Percentiles rank a stretch among this genome's conserved stretches.
These are phyloP conservation scores for Pleurotus salmoneostramineus DNA, from an alignment of 768 basidiomycete species.

Conservation along the genomic window DNA sequence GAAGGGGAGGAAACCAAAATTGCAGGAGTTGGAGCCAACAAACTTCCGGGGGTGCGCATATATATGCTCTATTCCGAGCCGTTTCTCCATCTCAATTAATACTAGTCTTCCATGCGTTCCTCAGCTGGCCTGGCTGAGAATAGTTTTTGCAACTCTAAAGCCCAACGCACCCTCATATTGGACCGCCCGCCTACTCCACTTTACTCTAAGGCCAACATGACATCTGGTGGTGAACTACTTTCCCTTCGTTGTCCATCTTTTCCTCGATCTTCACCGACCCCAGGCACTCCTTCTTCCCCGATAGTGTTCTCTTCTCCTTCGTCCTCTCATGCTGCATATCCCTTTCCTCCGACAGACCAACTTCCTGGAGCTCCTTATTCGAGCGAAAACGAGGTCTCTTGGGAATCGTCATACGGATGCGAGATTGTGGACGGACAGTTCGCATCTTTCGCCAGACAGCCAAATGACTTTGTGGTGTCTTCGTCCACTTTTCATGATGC, in stretches of 20 bases:
- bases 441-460: background rate
- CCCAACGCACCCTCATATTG: background rate
- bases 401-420: constrained; percentile 23
- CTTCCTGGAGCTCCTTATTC: constrained; percentile 11
- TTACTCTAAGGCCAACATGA: background rate
- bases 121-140: background rate
- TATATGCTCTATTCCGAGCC: background rate
- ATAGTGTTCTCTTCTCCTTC: constrained; percentile 24
- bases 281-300: constrained; percentile 10
- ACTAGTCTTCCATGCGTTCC: constrained; percentile 1
- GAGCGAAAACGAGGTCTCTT: constrained; percentile 13
- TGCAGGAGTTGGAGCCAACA: background rate
- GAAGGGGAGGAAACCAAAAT: background rate
- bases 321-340: constrained; percentile 16
- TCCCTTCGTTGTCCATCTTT: constrained; percentile 2
- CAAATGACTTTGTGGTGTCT: background rate
- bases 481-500: constrained; percentile 8
- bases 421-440: constrained; percentile 11
- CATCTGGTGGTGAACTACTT: background rate
- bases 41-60: constrained; percentile 5
- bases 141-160: background rate
- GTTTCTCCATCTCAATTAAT: background rate
- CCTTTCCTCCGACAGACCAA: constrained; percentile 11
- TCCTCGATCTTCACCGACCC: background rate
- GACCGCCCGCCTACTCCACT: background rate